Evolutionary conservation across 1,284 basidiomycete species (phyloP).

Genomic region (Moesziomyces sp.): DNA sequence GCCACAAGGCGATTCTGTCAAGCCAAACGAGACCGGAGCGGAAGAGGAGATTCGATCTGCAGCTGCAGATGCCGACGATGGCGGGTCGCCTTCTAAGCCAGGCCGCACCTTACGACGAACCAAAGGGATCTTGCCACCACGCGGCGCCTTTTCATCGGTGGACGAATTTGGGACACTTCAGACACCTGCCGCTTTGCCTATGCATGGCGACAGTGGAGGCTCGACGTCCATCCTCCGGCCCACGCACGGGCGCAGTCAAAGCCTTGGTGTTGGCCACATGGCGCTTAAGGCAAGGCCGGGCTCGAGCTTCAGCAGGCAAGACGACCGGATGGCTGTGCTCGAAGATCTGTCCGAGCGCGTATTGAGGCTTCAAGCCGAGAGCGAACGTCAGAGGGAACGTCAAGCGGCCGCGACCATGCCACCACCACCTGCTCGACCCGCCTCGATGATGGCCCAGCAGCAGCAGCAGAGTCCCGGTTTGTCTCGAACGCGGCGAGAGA

Average conservation of each 20-base stretch:
- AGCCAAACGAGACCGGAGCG: not conserved
- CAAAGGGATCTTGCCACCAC: conserved; percentile 17
- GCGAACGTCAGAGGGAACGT: conserved; percentile 15
- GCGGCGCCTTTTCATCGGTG: conserved; percentile 9
- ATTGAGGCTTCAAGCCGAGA: conserved; percentile 22
- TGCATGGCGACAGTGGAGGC: not conserved
- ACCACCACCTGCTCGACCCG: conserved; percentile 12
- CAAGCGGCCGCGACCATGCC: conserved; percentile 32
- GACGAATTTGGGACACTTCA: conserved; percentile 22
- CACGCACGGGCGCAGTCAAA: conserved; percentile 5
- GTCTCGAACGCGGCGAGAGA: conserved; percentile 25
- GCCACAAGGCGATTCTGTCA: not conserved
- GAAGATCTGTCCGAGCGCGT: conserved; percentile 37
- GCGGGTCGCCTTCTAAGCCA: conserved; percentile 5
- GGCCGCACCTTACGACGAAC: conserved; percentile 18
- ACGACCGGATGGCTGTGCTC: conserved; percentile 32
- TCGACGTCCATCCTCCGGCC: not conserved
- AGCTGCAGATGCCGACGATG: not conserved
- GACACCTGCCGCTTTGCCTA: not conserved
- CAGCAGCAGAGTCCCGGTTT: conserved; percentile 6
- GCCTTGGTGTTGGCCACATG: conserved; percentile 1
- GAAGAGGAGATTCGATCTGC: not conserved
- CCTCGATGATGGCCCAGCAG: not conserved
- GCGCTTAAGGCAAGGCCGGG: not conserved
- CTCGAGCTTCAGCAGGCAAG: conserved; percentile 1